Evolutionary conservation across 352 stramenopile species (phyloP).

Genomic region (Pythium phragmiticola): DNA sequence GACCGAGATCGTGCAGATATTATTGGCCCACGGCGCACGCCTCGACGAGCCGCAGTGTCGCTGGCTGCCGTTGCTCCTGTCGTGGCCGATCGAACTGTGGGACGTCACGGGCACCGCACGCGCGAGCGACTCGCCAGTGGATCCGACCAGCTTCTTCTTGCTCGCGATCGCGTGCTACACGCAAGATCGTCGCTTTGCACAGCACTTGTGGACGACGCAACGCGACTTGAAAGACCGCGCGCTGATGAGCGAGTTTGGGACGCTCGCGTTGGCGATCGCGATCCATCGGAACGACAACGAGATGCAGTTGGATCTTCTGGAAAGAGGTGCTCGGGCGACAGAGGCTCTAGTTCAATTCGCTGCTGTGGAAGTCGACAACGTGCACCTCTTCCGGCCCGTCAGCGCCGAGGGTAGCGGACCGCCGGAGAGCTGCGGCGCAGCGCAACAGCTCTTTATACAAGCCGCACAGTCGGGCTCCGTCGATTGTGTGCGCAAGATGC

Average conservation of each 20-base stretch:
- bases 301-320: not conserved
- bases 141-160: constrained; percentile 9
- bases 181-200: not conserved
- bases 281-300: not conserved
- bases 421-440: not conserved
- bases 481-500: not conserved
- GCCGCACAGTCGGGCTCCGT: not conserved
- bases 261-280: not conserved
- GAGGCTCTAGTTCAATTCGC: not conserved
- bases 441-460: constrained; percentile 2
- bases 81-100: not conserved
- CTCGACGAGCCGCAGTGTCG: constrained; percentile 8
- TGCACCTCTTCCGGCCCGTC: not conserved
- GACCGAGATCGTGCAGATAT: constrained; percentile 1
- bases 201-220: constrained; percentile 5
- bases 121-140: not conserved
- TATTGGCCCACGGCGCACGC: not conserved
- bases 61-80: not conserved
- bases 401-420: not conserved
- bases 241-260: not conserved
- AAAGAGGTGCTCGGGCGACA: not conserved
- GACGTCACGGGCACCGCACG: not conserved
- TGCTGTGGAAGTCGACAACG: not conserved
- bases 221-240: constrained; percentile 9
- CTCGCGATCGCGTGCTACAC: constrained; percentile 13